A percentile compares a stretch with the other conserved stretches of the same genome.
Evolutionary conservation across 306 rosid species (phyloP).

Genomic region (Hippophae gyantsensis): DNA sequence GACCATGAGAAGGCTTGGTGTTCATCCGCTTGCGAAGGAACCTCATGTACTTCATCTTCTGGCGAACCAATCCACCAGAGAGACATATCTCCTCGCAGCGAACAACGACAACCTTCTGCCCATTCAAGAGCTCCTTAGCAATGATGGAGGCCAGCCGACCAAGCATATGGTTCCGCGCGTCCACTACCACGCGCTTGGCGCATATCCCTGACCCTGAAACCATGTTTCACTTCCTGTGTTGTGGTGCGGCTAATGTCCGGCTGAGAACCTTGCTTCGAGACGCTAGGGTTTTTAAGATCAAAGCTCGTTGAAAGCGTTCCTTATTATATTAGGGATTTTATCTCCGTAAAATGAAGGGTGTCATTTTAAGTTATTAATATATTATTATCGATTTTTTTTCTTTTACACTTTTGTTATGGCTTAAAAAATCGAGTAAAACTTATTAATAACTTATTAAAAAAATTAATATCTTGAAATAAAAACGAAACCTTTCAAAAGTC

Average conservation of each 20-base stretch:
- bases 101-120: constrained; percentile 58
- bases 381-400: no score
- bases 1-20: constrained; percentile 75
- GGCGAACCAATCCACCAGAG: constrained; percentile 58
- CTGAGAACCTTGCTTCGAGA: no score
- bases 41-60: constrained; percentile 76
- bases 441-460: no score
- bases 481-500: no score
- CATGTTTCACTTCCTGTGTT: constrained; percentile 23
- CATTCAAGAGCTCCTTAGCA: constrained; percentile 64
- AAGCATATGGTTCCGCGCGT: constrained; percentile 72
- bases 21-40: constrained; percentile 75
- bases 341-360: no score
- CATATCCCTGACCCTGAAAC: constrained; percentile 68
- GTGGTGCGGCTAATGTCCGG: constrained; percentile 10
- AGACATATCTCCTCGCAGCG: constrained; percentile 66
- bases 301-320: neutral
- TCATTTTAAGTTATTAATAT: no score
- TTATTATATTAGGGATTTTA: no score
- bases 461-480: no score
- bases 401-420: no score
- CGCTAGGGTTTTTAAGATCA: neutral
- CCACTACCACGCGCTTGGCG: constrained; percentile 66
- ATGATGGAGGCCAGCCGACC: constrained; percentile 56
- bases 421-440: no score